Evolutionary conservation across 768 basidiomycete species (phyloP), one percentile per base, ranked within the genome.

Genomic region (Pulveroboletus frians): DNA sequence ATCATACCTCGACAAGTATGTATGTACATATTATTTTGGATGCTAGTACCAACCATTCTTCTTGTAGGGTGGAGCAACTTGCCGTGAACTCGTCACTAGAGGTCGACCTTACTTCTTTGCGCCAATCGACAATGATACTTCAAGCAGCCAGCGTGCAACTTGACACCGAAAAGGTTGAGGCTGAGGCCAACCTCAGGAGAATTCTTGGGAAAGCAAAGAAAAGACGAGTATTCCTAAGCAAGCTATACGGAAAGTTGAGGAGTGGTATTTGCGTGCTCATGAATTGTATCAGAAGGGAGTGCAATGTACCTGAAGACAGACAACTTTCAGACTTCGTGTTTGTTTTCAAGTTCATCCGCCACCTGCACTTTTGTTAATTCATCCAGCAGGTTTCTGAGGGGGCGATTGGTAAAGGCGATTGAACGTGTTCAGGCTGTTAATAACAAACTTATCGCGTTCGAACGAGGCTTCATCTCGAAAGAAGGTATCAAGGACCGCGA

Each of bases 391-490:
- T 46, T 52, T 43, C 47, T 34, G 44, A 55, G 39, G 38, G 54
- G 29, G 37, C 57, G 73, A 57, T 64, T 91, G 52, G 69, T 77
- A 54, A 73, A 77, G 53, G 86, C 82, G 2, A 78, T 75, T 4
- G 76, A 77, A 58, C 80, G 80, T 30, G 76, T 88, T 7, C 71
- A 70, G 45, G 71, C 60, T 44, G 76, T 76, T n/a, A 92, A 91
- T 67, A 68, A 76, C 69, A 88, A 85, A 62, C 73, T 91, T 14
- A 68, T 76, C 14, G 68, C 72, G 4, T 92, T 91, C 54, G 89
- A 92, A 64, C 78, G 80, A 42, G 88, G 91, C 1, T 90, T 95
- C 65, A 85, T 95, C 47, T 82, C 81, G n/a, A 71, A 84, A 57
- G 80, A 72, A 15, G 92, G 92, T 1, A 81, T 93, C 56, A 83